Conservation (phyloP, 352 stramenopile species). For the Pythium dissotocum region DNA sequence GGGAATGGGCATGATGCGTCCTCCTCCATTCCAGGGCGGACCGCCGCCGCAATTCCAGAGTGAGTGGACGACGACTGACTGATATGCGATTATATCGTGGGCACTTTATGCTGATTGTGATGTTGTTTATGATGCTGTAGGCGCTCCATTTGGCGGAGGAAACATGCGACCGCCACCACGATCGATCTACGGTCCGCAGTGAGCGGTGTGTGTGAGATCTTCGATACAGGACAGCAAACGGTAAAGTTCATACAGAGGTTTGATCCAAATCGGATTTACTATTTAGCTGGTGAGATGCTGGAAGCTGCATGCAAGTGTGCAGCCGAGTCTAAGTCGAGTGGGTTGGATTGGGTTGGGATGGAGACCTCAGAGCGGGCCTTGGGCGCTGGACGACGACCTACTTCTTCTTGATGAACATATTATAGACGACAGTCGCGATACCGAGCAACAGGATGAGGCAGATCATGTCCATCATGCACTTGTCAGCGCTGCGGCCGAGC, state of each 20-base stretch:
- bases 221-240: not conserved
- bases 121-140: slow-evolving; percentile 6
- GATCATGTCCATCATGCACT: slow-evolving; percentile 92
- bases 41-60: slow-evolving; percentile 23
- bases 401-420: slow-evolving; percentile 89
- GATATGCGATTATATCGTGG: not conserved
- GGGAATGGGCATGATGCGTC: slow-evolving; percentile 60
- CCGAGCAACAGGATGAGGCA: slow-evolving; percentile 84
- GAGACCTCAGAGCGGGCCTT: not conserved
- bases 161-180: slow-evolving; percentile 46
- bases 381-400: slow-evolving; percentile 1
- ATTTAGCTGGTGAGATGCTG: slow-evolving; percentile 5
- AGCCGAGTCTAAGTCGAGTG: not conserved
- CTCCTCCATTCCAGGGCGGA: slow-evolving; percentile 56
- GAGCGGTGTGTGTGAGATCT: not conserved
- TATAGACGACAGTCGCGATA: slow-evolving; percentile 84
- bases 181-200: slow-evolving; percentile 80
- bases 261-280: slow-evolving; percentile 1
- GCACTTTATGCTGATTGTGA: not conserved
- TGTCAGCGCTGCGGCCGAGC: slow-evolving; percentile 72
- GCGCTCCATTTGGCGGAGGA: slow-evolving; percentile 37
- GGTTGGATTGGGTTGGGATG: not conserved
- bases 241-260: slow-evolving; percentile 8
- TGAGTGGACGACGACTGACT: not conserved
- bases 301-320: slow-evolving; percentile 10